Conservation (phyloP, 371 early-diverging fungal species). For the Mucor saturninus region DNA sequence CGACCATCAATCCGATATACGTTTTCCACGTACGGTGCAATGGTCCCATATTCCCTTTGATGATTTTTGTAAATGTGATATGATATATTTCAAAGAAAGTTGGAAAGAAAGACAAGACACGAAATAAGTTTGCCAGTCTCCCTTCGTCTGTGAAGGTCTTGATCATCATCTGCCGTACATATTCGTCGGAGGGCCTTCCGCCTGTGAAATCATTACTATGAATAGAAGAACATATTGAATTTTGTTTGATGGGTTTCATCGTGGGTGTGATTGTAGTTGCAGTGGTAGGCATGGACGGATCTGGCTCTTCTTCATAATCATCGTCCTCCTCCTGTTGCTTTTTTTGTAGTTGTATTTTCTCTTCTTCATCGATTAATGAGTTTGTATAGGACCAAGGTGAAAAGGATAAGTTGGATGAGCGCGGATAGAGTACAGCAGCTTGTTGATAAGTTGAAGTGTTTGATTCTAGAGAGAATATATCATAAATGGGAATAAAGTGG, state of each 20-base stretch:
- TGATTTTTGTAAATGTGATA: conserved; percentile 41
- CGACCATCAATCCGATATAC: conserved; percentile 68
- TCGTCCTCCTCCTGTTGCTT: conserved; percentile 1
- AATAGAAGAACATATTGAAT: not conserved
- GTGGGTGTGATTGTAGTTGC: not conserved
- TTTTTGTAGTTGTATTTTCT: conserved; percentile 6
- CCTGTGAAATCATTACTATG: conserved; percentile 28
- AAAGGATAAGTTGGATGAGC: conserved; percentile 45
- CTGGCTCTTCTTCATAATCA: conserved; percentile 3
- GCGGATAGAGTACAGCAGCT: conserved; percentile 38
- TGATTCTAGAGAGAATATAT: conserved; percentile 52
- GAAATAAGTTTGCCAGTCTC: conserved; percentile 57
- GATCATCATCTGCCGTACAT: conserved; percentile 58
- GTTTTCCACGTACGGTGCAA: conserved; percentile 62
- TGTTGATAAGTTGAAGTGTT: conserved; percentile 26
- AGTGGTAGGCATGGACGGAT: conserved; percentile 12
- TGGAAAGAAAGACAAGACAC: conserved; percentile 69
- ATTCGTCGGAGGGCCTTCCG: conserved; percentile 52
- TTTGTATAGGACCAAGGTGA: conserved; percentile 51
- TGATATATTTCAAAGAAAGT: conserved; percentile 64
- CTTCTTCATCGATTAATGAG: conserved; percentile 11
- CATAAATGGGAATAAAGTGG: conserved; percentile 55
- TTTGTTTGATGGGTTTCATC: conserved; percentile 4
- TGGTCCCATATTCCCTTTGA: conserved; percentile 59
- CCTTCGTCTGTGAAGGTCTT: conserved; percentile 63